Percentiles rank a stretch among this genome's conserved stretches.
Evolutionary conservation across 768 basidiomycete genomes (phyloP).

Genomic region (Boletus sp.): DNA sequence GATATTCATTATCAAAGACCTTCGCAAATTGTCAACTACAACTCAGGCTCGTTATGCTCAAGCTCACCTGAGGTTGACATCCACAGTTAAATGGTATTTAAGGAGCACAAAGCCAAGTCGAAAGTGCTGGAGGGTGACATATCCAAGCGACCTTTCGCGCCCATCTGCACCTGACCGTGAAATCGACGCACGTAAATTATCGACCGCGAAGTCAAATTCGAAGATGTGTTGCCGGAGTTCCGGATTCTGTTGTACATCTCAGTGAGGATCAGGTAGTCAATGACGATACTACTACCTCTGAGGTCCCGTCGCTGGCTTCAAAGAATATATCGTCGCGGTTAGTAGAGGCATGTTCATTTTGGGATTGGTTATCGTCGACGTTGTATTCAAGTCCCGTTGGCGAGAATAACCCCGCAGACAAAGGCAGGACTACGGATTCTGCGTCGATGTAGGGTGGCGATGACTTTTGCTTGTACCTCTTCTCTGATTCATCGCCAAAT

Average conservation of each 20-base stretch:
- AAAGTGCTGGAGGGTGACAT: slow-evolving; percentile 78
- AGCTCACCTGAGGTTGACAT: slow-evolving; percentile 70
- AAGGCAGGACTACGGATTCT: slow-evolving; percentile 42
- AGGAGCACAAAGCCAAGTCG: slow-evolving; percentile 69
- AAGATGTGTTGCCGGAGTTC: slow-evolving; percentile 61
- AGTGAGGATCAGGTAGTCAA: background rate
- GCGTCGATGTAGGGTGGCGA: slow-evolving; percentile 23
- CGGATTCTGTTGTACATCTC: slow-evolving; percentile 23
- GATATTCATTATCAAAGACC: slow-evolving; percentile 75
- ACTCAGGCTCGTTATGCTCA: background rate
- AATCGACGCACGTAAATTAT: slow-evolving; percentile 74
- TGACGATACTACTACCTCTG: slow-evolving; percentile 42
- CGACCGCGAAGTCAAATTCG: slow-evolving; percentile 86
- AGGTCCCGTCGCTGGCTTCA: slow-evolving; percentile 63
- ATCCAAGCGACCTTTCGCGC: slow-evolving; percentile 71
- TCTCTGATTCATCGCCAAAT: slow-evolving; percentile 52
- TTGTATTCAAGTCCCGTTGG: slow-evolving; percentile 62
- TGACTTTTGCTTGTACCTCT: slow-evolving; percentile 17
- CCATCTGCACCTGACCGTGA: slow-evolving; percentile 65
- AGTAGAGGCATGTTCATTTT: slow-evolving; percentile 38
- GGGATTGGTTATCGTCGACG: slow-evolving; percentile 56
- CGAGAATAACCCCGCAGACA: slow-evolving; percentile 57
- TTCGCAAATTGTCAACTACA: slow-evolving; percentile 29
- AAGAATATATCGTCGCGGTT: slow-evolving; percentile 62
- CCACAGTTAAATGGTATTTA: slow-evolving; percentile 85